phyloP scores from a whole-genome alignment of 768 basidiomycete species.

The Amanita jacksonii region DNA sequence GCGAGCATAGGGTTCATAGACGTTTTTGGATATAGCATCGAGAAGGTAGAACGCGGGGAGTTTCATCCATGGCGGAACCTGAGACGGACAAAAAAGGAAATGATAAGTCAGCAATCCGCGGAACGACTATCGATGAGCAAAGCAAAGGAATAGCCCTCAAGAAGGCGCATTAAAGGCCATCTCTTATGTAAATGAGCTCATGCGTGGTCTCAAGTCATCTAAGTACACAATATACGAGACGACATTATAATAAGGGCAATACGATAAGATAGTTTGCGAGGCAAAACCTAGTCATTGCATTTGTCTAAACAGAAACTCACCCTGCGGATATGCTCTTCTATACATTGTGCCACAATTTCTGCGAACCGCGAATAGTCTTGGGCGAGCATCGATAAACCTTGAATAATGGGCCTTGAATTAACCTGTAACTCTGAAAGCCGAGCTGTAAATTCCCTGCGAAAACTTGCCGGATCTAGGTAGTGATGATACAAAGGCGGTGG shows the following conservation, averaged over 20 bases:
- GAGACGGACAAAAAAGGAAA: constrained; percentile 29
- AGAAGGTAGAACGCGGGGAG: constrained; percentile 91
- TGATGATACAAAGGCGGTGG: constrained; percentile 28
- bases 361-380: constrained; percentile 77
- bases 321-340: constrained; percentile 78
- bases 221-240: constrained; percentile 29
- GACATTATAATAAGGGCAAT: constrained; percentile 13
- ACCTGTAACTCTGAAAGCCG: constrained; percentile 78
- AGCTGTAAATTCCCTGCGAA: constrained; percentile 68
- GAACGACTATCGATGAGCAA: constrained; percentile 21
- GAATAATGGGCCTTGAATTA: constrained; percentile 94
- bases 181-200: constrained; percentile 29
- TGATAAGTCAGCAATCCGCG: constrained; percentile 66
- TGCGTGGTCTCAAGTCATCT: constrained; percentile 14
- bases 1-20: constrained; percentile 85
- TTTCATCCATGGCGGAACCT: constrained; percentile 89
- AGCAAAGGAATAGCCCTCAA: constrained; percentile 14
- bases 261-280: constrained; percentile 11
- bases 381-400: constrained; percentile 85
- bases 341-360: constrained; percentile 69
- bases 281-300: constrained; percentile 16
- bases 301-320: constrained; percentile 48
- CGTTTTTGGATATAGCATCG: constrained; percentile 96
- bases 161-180: constrained; percentile 16
- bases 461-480: constrained; percentile 54